Percentiles rank a stretch among this genome's conserved stretches.
Conservation (phyloP, 2,329 filamentous ascomycete species). For the Hymenoscyphus albidus region DNA sequence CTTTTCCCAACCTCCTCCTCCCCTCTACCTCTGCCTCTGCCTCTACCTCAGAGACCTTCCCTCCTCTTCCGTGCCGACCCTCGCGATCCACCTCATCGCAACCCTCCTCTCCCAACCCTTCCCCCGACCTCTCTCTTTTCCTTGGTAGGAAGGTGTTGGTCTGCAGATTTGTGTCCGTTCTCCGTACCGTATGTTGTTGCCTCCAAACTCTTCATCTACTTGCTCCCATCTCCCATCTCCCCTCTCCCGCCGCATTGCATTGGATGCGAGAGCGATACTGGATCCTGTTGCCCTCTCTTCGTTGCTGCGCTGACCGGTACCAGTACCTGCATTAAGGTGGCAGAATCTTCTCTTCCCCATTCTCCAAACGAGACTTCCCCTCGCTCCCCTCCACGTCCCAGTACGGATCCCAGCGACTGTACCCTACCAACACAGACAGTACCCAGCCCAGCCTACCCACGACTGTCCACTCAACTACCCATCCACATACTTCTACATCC, state of each 20-base stretch:
- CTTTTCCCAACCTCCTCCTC: constrained; percentile 4
- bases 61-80: constrained; percentile 21
- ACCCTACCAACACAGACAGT: no score
- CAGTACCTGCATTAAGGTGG: constrained; percentile 37
- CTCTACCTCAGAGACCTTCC: constrained; percentile 15
- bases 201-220: constrained; percentile 5
- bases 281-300: constrained; percentile 17
- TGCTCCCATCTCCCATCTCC: neutral
- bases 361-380: constrained; percentile 18
- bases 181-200: no score
- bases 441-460: neutral
- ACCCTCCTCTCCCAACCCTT: constrained; percentile 4
- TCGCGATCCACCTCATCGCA: constrained; percentile 12
- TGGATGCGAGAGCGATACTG: constrained; percentile 14
- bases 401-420: no score
- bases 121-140: constrained; percentile 30
- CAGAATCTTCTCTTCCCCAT: constrained; percentile 27
- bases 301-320: constrained; percentile 32
- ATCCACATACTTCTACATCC: neutral
- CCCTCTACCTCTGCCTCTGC: constrained; percentile 13
- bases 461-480: neutral
- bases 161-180: constrained; percentile 23
- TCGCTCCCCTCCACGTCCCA: no score
- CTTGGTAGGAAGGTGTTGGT: constrained; percentile 25
- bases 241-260: constrained; percentile 19